These are phyloP conservation scores for Leccinellum rugosiceps DNA, from an alignment of 768 basidiomycete species.

Conservation along the genomic window DNA sequence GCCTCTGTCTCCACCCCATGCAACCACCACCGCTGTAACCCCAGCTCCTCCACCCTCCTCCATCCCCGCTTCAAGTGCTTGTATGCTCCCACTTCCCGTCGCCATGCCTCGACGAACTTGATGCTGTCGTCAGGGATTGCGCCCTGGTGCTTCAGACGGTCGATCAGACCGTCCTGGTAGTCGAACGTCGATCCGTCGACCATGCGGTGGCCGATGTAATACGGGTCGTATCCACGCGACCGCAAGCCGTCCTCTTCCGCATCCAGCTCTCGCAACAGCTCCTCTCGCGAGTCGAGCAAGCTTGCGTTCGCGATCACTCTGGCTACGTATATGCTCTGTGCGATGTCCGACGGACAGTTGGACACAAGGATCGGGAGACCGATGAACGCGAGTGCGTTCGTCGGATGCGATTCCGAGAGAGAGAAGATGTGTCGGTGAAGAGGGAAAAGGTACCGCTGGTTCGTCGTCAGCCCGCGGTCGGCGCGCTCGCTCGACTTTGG, in stretches of 20 bases:
- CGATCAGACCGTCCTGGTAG: conserved; percentile 38
- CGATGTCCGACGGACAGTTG: conserved; percentile 47
- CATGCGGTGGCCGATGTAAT: conserved; percentile 46
- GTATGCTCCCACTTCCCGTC: conserved; percentile 35
- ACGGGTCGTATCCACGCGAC: conserved; percentile 46
- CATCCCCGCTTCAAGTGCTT: conserved; percentile 39
- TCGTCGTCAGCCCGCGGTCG: conserved; percentile 38
- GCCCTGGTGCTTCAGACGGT: conserved; percentile 15
- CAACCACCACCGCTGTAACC: conserved; percentile 41
- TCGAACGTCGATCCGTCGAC: conserved; percentile 33
- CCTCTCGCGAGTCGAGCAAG: conserved; percentile 39
- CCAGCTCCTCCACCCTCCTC: conserved; percentile 43
- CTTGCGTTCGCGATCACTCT: conserved; percentile 42
- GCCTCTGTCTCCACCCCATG: conserved; percentile 48
- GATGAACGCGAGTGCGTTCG: conserved; percentile 53
- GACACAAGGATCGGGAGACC: conserved; percentile 47
- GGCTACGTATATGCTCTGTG: conserved; percentile 47
- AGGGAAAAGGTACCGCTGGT: conserved; percentile 54
- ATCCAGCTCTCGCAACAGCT: conserved; percentile 40
- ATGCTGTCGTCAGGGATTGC: conserved; percentile 41
- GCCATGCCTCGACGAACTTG: conserved; percentile 50
- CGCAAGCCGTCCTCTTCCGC: conserved; percentile 39
- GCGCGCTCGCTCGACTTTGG: conserved; percentile 14
- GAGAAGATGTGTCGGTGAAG: conserved; percentile 53
- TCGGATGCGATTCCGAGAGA: conserved; percentile 43